Base-by-base conservation (phyloP, 805 yeast species). In the Hagleromyces aurorensis region DNA sequence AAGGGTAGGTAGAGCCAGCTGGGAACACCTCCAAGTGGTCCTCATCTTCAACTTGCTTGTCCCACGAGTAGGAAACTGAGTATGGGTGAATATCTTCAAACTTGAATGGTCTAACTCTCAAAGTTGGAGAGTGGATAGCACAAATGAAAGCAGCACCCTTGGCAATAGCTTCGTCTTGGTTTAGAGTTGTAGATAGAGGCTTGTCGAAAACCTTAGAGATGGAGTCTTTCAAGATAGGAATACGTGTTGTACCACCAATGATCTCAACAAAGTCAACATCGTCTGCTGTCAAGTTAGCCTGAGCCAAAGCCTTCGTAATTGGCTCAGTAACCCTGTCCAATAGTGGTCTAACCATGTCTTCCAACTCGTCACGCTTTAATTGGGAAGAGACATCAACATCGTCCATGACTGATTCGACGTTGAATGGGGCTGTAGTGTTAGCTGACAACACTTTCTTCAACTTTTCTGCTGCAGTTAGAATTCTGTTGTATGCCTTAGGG, bases 71-170 rank as follows among this genome's bases (percentile, higher is more conserved):
- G 22, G 96, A 80, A 44, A 91, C 96, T 16, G 96, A 77, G 75
- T 74, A 74, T 54, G 77, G 80, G 75, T 87, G 89, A 60, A 77
- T 66, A 62, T 91, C 99, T 69, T 89, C 96, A 59, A 87, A 91
- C 67, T 89, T 89, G 80, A 91, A 91, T 46, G 96, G 96, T 67
- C 97, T 82, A 31, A 91, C 98, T 69, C 98, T 83, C 52, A 91
- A 76, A 44, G 96, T 87, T 64, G 98, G 98, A 19, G 97, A 89
- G 72, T 87, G 97, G 68, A 86, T 83, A 47, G 98, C 99, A 64
- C 98, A 91, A 55, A 91, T 82, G 65, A 91, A 91, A 27, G 98
- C 96, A 52, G 95, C 94, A 70, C 99, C 99, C 64, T 89, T 84
- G 34, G 98, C 97, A 59, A 89, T 81, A 41, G 98, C 96, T 72